phyloP scores from a whole-genome alignment of 129 eudicot species.

The Calendula officinalis region DNA sequence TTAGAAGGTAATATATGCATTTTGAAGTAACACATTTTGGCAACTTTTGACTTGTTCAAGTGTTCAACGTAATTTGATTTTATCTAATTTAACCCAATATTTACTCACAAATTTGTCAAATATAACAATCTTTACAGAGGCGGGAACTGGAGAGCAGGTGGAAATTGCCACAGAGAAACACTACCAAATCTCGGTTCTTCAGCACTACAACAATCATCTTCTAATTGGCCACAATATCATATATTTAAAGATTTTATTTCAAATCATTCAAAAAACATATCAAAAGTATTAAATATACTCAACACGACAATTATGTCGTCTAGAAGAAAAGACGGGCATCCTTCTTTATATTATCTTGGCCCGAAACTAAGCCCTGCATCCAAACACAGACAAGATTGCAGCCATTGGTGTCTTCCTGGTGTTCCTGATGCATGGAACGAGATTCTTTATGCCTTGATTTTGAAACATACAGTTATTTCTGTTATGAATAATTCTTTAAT shows the following conservation, averaged over 20 bases:
- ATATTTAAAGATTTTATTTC: conserved; percentile 45
- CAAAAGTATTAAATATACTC: conserved; percentile 41
- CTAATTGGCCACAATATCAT: conserved; percentile 48
- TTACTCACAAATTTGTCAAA: background rate
- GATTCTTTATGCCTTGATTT: conserved; percentile 61
- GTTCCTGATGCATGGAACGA: conserved; percentile 98
- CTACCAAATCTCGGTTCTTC: conserved; percentile 69
- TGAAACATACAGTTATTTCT: conserved; percentile 35
- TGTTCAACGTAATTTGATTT: no score
- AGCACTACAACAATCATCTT: conserved; percentile 36
- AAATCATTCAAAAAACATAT: conserved; percentile 28
- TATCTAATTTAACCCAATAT: background rate
- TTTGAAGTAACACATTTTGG: no score
- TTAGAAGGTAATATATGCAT: no score
- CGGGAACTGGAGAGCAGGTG: conserved; percentile 89
- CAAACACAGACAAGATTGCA: conserved; percentile 80
- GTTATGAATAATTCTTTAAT: conserved; percentile 17
- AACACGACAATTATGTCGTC: conserved; percentile 70
- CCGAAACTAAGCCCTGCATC: conserved; percentile 53
- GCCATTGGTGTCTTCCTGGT: conserved; percentile 99
- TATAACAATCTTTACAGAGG: conserved; percentile 51
- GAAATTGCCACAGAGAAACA: conserved; percentile 79
- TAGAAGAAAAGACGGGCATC: conserved; percentile 86
- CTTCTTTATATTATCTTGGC: conserved; percentile 70
- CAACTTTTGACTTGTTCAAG: no score